These are phyloP conservation scores for Gracilaria vermiculophylla DNA, from an alignment of 23 red algal genomes.

Conservation along the genomic window DNA sequence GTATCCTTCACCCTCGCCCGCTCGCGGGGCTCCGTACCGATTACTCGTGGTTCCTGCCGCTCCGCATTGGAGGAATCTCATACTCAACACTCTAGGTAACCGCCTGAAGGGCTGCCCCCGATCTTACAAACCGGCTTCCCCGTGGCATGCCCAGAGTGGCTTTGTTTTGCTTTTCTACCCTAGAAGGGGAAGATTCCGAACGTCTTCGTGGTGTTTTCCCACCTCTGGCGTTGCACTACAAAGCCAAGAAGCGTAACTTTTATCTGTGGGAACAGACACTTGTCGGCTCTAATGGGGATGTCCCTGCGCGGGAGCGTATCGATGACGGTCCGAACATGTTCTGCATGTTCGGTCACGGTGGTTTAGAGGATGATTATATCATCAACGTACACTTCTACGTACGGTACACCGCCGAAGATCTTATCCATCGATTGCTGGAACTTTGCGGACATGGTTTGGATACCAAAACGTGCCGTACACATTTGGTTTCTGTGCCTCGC, in stretches of 20 bases:
- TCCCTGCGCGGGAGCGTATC: neutral
- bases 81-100: no score
- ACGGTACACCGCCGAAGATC: neutral
- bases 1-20: no score
- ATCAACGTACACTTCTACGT: neutral
- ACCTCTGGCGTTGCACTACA: no score
- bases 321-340: neutral
- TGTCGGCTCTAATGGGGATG: neutral
- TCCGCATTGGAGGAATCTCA: no score
- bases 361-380: neutral
- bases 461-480: neutral
- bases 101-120: no score
- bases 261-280: neutral
- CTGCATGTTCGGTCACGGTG: neutral
- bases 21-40: no score
- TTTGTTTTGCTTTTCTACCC: no score
- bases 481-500: neutral
- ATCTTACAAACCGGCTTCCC: no score
- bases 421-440: conserved; percentile 11
- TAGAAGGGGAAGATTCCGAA: no score
- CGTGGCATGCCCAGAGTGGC: no score
- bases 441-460: conserved; percentile 1
- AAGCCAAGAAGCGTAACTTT: neutral
- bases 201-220: no score
- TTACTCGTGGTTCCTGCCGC: no score